Conservation (phyloP, 2,329 filamentous ascomycete species). For the Aspergillus neoniger region DNA sequence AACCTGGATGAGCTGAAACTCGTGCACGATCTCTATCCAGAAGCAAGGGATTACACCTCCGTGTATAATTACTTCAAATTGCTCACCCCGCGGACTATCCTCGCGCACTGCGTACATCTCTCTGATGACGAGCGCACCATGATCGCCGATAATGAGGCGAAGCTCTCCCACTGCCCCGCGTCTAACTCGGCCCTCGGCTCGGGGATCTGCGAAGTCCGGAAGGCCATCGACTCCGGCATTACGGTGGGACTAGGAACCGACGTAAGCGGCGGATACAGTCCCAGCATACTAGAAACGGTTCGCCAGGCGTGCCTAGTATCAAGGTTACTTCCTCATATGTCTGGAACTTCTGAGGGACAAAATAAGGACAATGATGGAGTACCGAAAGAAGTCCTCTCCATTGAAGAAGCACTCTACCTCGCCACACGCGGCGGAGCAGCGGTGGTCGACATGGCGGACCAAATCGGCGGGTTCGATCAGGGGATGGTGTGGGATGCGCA, state of each 20-base stretch:
- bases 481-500: slow-evolving; percentile 93
- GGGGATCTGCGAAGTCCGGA: slow-evolving; percentile 74
- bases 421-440: slow-evolving; percentile 84
- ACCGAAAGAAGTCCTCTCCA: slow-evolving; percentile 61
- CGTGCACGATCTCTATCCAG: slow-evolving; percentile 70
- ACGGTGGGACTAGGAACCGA: slow-evolving; percentile 87
- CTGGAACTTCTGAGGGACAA: slow-evolving; percentile 41
- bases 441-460: slow-evolving; percentile 71
- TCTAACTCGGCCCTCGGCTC: slow-evolving; percentile 82
- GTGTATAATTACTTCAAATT: slow-evolving; percentile 77
- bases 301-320: slow-evolving; percentile 79
- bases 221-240: slow-evolving; percentile 72
- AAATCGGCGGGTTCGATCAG: slow-evolving; percentile 77
- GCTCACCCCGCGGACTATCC: slow-evolving; percentile 70
- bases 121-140: slow-evolving; percentile 65
- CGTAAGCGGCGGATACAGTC: slow-evolving; percentile 82
- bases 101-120: slow-evolving; percentile 84
- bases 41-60: slow-evolving; percentile 65
- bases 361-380: neutral
- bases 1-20: slow-evolving; percentile 72
- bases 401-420: slow-evolving; percentile 83
- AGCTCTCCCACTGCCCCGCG: slow-evolving; percentile 82
- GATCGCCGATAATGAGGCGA: slow-evolving; percentile 62
- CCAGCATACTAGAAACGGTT: slow-evolving; percentile 79
- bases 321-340: slow-evolving; percentile 58